phyloP scores from a whole-genome alignment of 1,284 basidiomycete genomes.

The Volvariella surrecta region DNA sequence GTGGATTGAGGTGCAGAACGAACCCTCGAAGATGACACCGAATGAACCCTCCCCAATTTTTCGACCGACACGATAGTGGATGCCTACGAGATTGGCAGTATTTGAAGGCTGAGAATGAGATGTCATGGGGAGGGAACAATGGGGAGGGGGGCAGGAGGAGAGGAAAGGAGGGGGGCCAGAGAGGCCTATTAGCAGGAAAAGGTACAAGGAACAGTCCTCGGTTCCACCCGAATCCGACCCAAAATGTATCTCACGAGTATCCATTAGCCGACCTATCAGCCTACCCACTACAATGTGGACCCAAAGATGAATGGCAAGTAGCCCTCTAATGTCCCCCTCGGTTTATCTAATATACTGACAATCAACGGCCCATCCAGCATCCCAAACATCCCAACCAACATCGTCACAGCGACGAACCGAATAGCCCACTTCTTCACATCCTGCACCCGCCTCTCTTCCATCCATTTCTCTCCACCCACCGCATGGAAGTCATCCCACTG shows the following conservation, averaged over 20 bases:
- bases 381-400: conserved; percentile 7
- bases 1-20: conserved; percentile 12
- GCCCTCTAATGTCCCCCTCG: not conserved
- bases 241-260: conserved; percentile 1
- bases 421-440: conserved; percentile 14
- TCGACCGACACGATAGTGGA: conserved; percentile 81
- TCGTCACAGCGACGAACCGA: conserved; percentile 5
- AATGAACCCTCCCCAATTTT: conserved; percentile 87
- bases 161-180: conserved; percentile 18
- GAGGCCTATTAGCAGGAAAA: conserved; percentile 25
- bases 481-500: conserved; percentile 31
- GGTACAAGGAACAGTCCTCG: conserved; percentile 13
- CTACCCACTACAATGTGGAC: no score
- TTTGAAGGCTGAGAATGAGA: conserved; percentile 43
- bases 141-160: conserved; percentile 14
- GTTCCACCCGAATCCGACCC: conserved; percentile 10
- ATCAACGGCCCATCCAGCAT: not conserved
- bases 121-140: conserved; percentile 25
- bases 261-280: no score
- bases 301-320: no score
- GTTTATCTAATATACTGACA: not conserved
- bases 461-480: conserved; percentile 25
- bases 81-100: conserved; percentile 60
- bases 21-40: conserved; percentile 95
- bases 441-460: conserved; percentile 14